These are phyloP conservation scores for Gardenia jasminoides DNA, from an alignment of 257 asterid species.

Conservation along the genomic window DNA sequence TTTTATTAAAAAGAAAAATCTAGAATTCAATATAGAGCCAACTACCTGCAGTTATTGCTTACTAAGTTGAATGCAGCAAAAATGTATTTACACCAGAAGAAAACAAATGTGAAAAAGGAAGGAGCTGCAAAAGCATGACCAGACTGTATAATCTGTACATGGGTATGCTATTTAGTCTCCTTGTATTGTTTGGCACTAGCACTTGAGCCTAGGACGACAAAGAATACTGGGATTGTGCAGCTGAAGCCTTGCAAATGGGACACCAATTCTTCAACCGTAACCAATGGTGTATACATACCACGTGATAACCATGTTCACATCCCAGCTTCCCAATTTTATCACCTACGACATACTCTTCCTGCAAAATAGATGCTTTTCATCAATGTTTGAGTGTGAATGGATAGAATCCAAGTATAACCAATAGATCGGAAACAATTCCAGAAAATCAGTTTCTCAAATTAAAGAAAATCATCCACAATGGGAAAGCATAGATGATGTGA, in stretches of 20 bases:
- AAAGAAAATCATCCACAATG: not conserved
- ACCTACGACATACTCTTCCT: conserved; percentile 73
- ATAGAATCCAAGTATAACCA: no score
- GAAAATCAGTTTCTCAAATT: no score
- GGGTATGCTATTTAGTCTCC: not conserved
- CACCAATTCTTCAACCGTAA: conserved; percentile 83
- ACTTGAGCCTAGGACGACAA: not conserved
- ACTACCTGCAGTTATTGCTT: not conserved
- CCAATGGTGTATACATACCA: conserved; percentile 68
- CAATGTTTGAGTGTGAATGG: not conserved
- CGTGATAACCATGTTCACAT: conserved; percentile 76
- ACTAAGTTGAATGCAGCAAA: not conserved
- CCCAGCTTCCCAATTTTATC: conserved; percentile 69
- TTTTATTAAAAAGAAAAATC: no score
- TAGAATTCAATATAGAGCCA: not conserved
- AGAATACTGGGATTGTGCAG: conserved; percentile 28
- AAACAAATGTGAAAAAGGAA: no score
- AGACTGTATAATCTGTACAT: not conserved
- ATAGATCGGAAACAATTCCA: not conserved
- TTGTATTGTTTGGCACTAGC: not conserved
- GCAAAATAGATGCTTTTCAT: conserved; percentile 19
- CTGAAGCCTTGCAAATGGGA: conserved; percentile 83
- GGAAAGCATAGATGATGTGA: not conserved
- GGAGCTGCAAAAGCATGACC: not conserved
- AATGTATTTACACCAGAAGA: not conserved